phyloP scores from a whole-genome alignment of 176 grass and related monocot genomes.

The Oryza nivara region DNA sequence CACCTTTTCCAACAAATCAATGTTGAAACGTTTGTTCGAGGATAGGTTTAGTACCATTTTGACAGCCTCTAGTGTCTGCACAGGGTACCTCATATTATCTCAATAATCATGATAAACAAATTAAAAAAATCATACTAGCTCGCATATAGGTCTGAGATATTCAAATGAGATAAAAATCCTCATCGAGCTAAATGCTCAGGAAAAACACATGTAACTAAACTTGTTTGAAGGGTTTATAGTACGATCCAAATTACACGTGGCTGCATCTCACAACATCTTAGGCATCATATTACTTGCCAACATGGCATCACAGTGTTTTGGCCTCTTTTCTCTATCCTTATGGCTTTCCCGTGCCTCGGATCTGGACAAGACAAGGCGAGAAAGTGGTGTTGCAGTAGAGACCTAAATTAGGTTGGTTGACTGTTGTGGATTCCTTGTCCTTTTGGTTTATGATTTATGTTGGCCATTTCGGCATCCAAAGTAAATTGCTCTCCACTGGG shows the following conservation, averaged over 20 bases:
- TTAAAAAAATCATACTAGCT: constrained; percentile 21
- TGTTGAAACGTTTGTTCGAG: constrained; percentile 61
- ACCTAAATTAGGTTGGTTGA: neutral
- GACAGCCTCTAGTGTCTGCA: constrained; percentile 85
- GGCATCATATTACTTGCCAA: neutral
- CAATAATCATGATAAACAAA: constrained; percentile 21
- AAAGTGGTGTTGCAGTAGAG: neutral
- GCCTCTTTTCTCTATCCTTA: neutral
- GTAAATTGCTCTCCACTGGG: too few relatives aligned
- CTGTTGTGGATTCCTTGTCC: neutral
- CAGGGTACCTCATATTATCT: constrained; percentile 29
- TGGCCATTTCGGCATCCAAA: too few relatives aligned
- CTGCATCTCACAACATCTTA: too few relatives aligned
- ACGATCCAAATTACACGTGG: neutral
- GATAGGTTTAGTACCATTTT: constrained; percentile 84
- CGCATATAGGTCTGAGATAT: neutral
- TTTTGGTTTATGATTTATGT: too few relatives aligned
- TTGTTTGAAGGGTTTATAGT: neutral
- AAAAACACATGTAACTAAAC: constrained; percentile 7
- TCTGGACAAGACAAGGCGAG: neutral
- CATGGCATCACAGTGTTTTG: neutral
- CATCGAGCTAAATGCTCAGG: neutral
- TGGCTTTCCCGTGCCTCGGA: neutral
- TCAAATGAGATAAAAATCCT: constrained; percentile 21
- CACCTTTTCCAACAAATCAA: constrained; percentile 75